Conservation (phyloP, 805 yeast genomes). For the Debaryomyces castellii region DNA sequence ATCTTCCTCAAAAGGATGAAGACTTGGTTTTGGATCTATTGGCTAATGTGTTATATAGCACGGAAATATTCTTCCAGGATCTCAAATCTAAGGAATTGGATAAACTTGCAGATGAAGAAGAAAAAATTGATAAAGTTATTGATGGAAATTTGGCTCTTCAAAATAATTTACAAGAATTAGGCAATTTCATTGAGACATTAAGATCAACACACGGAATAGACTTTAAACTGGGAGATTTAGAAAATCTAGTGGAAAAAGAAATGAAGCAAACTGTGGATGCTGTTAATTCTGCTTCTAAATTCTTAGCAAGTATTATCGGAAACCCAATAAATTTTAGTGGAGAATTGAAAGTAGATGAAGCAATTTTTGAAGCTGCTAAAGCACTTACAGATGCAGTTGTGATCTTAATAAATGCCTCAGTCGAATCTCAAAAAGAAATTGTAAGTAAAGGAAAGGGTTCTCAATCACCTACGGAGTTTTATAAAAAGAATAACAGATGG, state of each 20-base stretch:
- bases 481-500: slow-evolving; percentile 88
- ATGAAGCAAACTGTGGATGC: slow-evolving; percentile 71
- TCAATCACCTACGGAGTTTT: slow-evolving; percentile 68
- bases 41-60: slow-evolving; percentile 56
- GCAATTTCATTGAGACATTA: slow-evolving; percentile 55
- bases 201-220: slow-evolving; percentile 29
- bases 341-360: slow-evolving; percentile 70
- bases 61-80: slow-evolving; percentile 61
- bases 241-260: slow-evolving; percentile 70
- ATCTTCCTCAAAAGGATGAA: slow-evolving; percentile 52
- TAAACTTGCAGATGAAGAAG: slow-evolving; percentile 55
- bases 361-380: slow-evolving; percentile 73
- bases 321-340: slow-evolving; percentile 54
- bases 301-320: slow-evolving; percentile 52
- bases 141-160: slow-evolving; percentile 75
- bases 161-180: slow-evolving; percentile 60
- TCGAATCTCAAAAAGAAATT: slow-evolving; percentile 79
- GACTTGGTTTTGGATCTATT: slow-evolving; percentile 50
- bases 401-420: slow-evolving; percentile 68
- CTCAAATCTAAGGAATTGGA: slow-evolving; percentile 53
- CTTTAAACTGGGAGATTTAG: slow-evolving; percentile 51
- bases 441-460: slow-evolving; percentile 69
- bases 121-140: slow-evolving; percentile 74
- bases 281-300: slow-evolving; percentile 63
- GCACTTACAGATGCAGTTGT: slow-evolving; percentile 80